Evolutionary conservation across 192 early-diverging fungal species (phyloP), one percentile per base, ranked within the genome.

Genomic region (Coemansia sp.): DNA sequence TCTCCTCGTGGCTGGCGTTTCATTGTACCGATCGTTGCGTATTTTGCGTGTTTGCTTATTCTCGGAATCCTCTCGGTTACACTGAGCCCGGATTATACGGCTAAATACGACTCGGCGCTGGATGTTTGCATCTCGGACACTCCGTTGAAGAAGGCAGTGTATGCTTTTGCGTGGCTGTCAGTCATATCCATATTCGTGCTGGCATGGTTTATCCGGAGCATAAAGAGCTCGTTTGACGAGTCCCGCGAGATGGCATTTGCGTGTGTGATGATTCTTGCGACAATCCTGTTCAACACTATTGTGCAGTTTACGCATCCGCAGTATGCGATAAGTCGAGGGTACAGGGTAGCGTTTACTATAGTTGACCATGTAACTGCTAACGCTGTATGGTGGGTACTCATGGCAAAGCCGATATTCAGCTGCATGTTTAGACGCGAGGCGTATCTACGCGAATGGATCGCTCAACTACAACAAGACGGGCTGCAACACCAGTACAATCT

Each of bases 201-300:
- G 16, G 71, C 68, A 60, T 81, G 64, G 59, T 5, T 23, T 6
- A 62, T 76, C 8, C 67, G 78, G 24, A 64, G 65, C 33, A 81
- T 81, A 33, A 72, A 76, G 63, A 75, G 70, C 62, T 73, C 70
- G 11, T 81, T 81, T 48, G 75, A 81, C 71, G 78, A 81, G 57
- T 60, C 49, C 16, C 67, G 71, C 33, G 70, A 75, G 14, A 73
- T 76, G 55, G 12, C 61, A 15, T 49, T 75, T 33, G 70, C 67
- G 7, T 81, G 73, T 26, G 6, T 61, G 18, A 53, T 72, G 18
- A 57, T 73, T 15, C 56, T 75, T 20, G 36, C 46, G 0, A 59
- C 75, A 12, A 14, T 81, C 5, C 39, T 41, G 1, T 56, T 68
- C 51, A 64, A 66, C 62, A 69, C 69, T 0, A 16, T 41, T 7